phyloP scores from a whole-genome alignment of 2,329 filamentous ascomycete species.

The Boeremia lycopersici region DNA sequence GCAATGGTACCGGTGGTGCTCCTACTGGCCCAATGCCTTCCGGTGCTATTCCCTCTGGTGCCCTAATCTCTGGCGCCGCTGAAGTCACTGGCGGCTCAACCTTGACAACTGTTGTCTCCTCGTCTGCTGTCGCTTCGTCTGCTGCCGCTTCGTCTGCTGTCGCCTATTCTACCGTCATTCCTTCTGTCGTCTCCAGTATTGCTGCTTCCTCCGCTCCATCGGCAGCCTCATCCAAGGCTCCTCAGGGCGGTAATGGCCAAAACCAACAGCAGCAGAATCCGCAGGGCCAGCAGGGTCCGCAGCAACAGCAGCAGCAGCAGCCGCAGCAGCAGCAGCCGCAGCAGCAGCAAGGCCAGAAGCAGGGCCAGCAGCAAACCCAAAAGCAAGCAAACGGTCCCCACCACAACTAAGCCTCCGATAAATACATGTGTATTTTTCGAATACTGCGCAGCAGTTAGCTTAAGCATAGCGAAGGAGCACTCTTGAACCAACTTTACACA shows the following conservation, averaged over 20 bases:
- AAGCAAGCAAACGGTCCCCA: constrained; percentile 2
- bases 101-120: constrained; percentile 11
- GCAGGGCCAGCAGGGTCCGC: constrained; percentile 10
- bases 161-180: neutral
- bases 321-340: constrained; percentile 11
- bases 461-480: constrained; percentile 10
- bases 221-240: neutral
- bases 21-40: constrained; percentile 4
- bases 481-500: constrained; percentile 20
- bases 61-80: constrained; percentile 1
- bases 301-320: constrained; percentile 4
- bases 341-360: constrained; percentile 1
- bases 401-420: neutral
- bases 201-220: neutral
- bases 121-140: constrained; percentile 4
- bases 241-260: constrained; percentile 7
- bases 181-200: neutral
- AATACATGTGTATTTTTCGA: neutral
- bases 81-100: constrained; percentile 2
- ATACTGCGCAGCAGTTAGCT: constrained; percentile 11
- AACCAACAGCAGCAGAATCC: neutral
- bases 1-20: constrained; percentile 12
- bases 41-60: constrained; percentile 1
- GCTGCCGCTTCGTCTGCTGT: constrained; percentile 3
- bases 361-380: constrained; percentile 5